These are phyloP conservation scores for Fusarium algeriense DNA, from an alignment of 2,329 filamentous ascomycete species.

Conservation along the genomic window DNA sequence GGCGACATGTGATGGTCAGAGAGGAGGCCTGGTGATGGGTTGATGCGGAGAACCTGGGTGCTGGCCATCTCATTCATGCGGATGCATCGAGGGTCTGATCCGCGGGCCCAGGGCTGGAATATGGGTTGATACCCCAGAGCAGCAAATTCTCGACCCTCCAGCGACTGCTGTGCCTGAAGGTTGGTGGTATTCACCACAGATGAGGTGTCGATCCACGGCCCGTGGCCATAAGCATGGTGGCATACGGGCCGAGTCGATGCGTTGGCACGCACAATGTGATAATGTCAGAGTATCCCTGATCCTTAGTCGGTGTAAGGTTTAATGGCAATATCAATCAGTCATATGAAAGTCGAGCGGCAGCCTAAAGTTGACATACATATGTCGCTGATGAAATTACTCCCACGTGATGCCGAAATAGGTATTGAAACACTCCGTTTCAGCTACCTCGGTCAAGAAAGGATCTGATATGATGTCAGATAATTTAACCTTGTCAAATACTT, in stretches of 20 bases:
- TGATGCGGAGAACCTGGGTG: conserved; percentile 44
- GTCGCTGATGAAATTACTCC: not conserved
- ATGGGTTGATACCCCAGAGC: not conserved
- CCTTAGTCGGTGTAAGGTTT: conserved; percentile 4
- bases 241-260: conserved; percentile 28
- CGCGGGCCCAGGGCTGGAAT: conserved; percentile 25
- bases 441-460: conserved; percentile 16
- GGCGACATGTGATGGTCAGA: conserved; percentile 38
- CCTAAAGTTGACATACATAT: conserved; percentile 12
- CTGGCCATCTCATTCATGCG: conserved; percentile 36
- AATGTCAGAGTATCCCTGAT: conserved; percentile 8
- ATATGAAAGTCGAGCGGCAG: conserved; percentile 8
- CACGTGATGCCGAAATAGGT: conserved; percentile 28
- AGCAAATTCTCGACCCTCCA: not conserved
- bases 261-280: conserved; percentile 32
- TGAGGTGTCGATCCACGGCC: conserved; percentile 37
- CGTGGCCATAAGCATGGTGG: conserved; percentile 19
- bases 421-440: conserved; percentile 2
- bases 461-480: conserved; percentile 23
- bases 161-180: conserved; percentile 21
- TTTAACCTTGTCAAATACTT: conserved; percentile 3
- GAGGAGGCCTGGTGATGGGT: conserved; percentile 40
- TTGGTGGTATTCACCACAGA: conserved; percentile 23
- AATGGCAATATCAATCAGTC: not conserved
- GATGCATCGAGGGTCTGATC: conserved; percentile 38